Evolutionary conservation across 2,329 filamentous ascomycete genomes (phyloP), one percentile per base, ranked within the genome.

Genomic region (Penicillium sp.): DNA sequence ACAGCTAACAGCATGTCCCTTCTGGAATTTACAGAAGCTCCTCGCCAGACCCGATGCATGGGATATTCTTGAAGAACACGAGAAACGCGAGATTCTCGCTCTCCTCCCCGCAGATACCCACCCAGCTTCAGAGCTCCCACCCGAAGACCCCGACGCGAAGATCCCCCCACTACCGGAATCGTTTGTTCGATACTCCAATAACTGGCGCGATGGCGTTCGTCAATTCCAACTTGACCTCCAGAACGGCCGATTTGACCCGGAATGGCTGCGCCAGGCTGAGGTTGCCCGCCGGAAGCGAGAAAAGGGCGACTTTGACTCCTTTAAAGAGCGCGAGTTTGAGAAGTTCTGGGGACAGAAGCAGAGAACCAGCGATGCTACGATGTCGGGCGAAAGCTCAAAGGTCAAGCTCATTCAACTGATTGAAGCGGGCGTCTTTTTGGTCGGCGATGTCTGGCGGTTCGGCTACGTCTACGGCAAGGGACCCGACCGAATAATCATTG

Each of bases 311-410:
- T 89, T 83, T 61, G 85, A 89, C 64, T 74, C 74, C 6, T 85
- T 81, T 73, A 83, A 86, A 69, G 80, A 81, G 47, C 70, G 75
- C 47, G 80, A 85, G 59, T 81, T 81, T 14, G 83, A 87, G 68
- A 70, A 78, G 56, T 84, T 82, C 63, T 87, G 84, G 83, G 85
- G 84, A 0, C 81, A 85, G 69, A 84, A 83, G 61, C 77, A 79
- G 68, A 77, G 73, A 59, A 59, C 76, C 37, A 65, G 70, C 44
- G 64, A 61, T 37, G 59, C 58, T 9, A 60, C 75, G 51, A 37
- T 18, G n/a, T 69, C 79, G 9, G 79, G 79, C 4, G 75, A 81
- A 56, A 76, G 74, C 58, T 73, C 73, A 5, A 75, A 72, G 36
- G 69, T 80, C 14, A 79, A 74, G 57, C 54, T 80, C 27, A 66